These are phyloP conservation scores for Zizania latifolia DNA, from an alignment of 176 grass and related monocot genomes.

Conservation along the genomic window DNA sequence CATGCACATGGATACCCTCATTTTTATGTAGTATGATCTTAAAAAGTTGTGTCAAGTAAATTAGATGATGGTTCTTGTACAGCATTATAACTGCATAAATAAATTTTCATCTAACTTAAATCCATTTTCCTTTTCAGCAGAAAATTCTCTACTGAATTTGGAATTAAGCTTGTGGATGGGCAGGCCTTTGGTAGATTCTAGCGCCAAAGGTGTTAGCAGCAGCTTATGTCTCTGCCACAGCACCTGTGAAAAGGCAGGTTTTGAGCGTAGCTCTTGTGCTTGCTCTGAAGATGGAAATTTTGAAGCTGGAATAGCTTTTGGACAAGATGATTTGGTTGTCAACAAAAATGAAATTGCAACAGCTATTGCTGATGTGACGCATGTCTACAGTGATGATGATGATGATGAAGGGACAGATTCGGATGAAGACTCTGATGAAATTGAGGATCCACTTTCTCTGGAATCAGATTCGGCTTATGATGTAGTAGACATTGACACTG, in stretches of 20 bases:
- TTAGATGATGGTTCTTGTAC: background rate
- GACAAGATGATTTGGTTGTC: slow-evolving; percentile 33
- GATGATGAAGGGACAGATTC: slow-evolving; percentile 24
- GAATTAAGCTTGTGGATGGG: slow-evolving; percentile 59
- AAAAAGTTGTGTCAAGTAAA: background rate
- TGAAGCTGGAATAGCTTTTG: slow-evolving; percentile 17
- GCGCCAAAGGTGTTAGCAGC: slow-evolving; percentile 38
- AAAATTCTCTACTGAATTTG: slow-evolving; percentile 23
- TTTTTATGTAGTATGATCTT: background rate
- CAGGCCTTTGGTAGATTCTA: slow-evolving; percentile 31
- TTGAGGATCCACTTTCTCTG: slow-evolving; percentile 19
- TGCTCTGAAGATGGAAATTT: slow-evolving; percentile 29
- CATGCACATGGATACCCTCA: background rate
- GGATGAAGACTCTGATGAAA: slow-evolving; percentile 32
- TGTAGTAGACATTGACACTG: slow-evolving; percentile 29
- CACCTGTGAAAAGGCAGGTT: slow-evolving; percentile 35
- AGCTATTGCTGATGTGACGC: slow-evolving; percentile 44
- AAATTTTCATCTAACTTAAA: background rate
- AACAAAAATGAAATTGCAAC: slow-evolving; percentile 49
- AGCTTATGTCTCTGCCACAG: slow-evolving; percentile 39
- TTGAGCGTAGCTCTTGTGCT: slow-evolving; percentile 32
- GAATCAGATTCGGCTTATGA: slow-evolving; percentile 40
- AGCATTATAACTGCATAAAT: background rate
- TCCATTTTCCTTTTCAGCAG: background rate
- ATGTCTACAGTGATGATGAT: slow-evolving; percentile 5